Percentiles rank a stretch among this genome's conserved stretches.
Evolutionary conservation across 176 grass and related monocot genomes (phyloP).

Genomic region (Carex littledalei): DNA sequence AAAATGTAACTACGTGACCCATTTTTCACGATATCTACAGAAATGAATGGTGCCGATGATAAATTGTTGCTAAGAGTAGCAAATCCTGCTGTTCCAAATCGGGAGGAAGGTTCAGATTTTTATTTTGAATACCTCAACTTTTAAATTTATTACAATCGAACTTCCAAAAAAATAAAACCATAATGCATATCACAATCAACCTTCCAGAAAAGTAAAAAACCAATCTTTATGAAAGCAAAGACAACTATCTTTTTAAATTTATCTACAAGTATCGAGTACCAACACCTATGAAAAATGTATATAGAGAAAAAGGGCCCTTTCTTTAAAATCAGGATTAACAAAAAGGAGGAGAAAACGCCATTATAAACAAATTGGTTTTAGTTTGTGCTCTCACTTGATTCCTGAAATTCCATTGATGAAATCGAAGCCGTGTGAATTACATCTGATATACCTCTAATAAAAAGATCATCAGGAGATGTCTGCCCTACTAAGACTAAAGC

Average conservation of each 20-base stretch:
- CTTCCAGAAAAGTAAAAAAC: not conserved
- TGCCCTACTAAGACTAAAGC: not conserved
- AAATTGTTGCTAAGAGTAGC: too few species aligned
- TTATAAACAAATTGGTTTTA: not conserved
- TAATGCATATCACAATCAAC: too few species aligned
- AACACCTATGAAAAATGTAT: not conserved
- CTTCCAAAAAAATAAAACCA: too few species aligned
- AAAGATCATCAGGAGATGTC: not conserved
- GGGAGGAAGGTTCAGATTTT: too few species aligned
- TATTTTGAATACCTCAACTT: too few species aligned
- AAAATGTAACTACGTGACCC: too few species aligned
- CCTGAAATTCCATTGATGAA: constrained; percentile 3
- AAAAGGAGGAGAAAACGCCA: not conserved
- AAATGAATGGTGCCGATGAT: too few species aligned
- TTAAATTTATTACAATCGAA: too few species aligned
- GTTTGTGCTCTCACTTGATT: not conserved
- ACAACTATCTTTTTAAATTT: not conserved
- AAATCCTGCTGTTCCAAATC: too few species aligned
- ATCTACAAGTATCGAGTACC: not conserved
- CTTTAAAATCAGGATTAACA: not conserved
- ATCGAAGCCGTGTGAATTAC: not conserved
- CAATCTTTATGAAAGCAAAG: not conserved
- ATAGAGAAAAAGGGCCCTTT: not conserved
- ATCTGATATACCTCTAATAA: not conserved
- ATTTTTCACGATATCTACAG: too few species aligned